A percentile compares a stretch with the other conserved stretches of the same genome.
These are phyloP conservation scores for Stenogyne calaminthoides DNA, from an alignment of 305 asterid genomes.

Conservation along the genomic window DNA sequence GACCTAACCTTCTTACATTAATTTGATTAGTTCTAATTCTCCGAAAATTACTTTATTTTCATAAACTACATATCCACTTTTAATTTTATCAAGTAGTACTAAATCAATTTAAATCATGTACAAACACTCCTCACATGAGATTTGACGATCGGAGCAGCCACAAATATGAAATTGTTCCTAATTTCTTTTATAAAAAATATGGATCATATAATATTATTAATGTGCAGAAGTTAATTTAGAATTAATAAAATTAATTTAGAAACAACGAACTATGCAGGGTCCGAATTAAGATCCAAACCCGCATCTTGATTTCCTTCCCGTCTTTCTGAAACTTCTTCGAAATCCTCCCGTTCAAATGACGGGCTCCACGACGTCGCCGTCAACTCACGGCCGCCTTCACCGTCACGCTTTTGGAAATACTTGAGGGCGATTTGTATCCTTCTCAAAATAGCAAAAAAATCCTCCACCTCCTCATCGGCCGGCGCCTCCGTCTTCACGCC, in stretches of 20 bases:
- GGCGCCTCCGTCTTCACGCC: constrained; percentile 27
- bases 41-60: too few species aligned
- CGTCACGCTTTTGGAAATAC: constrained; percentile 38
- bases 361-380: constrained; percentile 35
- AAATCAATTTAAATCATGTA: too few species aligned
- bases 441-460: constrained; percentile 45
- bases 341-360: constrained; percentile 34
- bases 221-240: neutral
- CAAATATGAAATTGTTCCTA: neutral
- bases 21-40: too few species aligned
- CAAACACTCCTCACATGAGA: neutral
- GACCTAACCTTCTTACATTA: too few species aligned
- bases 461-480: constrained; percentile 51
- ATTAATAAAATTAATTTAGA: neutral
- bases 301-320: neutral
- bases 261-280: constrained; percentile 13
- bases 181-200: neutral
- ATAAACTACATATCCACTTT: too few species aligned
- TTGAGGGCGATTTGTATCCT: constrained; percentile 42
- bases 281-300: constrained; percentile 41
- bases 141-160: neutral
- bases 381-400: constrained; percentile 18
- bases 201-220: neutral
- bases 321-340: constrained; percentile 14
- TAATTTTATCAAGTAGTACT: too few species aligned